Conservation (phyloP, 2,329 filamentous ascomycete species). For the Hypoxylon sp. region DNA sequence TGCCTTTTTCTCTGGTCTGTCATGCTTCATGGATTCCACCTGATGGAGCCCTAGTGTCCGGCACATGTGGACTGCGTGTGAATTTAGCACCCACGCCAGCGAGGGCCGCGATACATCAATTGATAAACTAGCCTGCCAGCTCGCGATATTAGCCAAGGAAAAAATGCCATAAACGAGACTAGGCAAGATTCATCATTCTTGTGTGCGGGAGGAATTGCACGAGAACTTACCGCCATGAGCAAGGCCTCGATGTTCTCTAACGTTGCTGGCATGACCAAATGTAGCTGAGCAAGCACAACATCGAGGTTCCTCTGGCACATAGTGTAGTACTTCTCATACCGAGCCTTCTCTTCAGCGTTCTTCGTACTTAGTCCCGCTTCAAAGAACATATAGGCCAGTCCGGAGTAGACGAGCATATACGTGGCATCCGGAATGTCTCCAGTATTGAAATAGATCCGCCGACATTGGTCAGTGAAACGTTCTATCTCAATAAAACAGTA, state of each 20-base stretch:
- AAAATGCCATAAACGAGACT: not conserved
- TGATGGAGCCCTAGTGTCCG: constrained; percentile 46
- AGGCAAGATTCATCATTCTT: not conserved
- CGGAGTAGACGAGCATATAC: constrained; percentile 53
- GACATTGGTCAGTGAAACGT: constrained; percentile 60
- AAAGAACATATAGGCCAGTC: constrained; percentile 46
- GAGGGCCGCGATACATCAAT: constrained; percentile 45
- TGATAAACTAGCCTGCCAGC: constrained; percentile 35
- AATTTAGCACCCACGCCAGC: constrained; percentile 44
- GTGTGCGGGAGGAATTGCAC: not conserved
- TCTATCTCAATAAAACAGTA: constrained; percentile 58
- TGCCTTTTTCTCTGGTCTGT: constrained; percentile 39
- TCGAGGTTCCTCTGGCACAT: constrained; percentile 47
- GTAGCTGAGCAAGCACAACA: constrained; percentile 48
- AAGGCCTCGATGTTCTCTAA: constrained; percentile 59
- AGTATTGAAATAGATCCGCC: constrained; percentile 58
- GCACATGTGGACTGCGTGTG: constrained; percentile 46
- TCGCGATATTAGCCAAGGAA: constrained; percentile 10
- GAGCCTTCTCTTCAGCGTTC: constrained; percentile 37
- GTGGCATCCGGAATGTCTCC: constrained; percentile 59
- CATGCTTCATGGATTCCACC: constrained; percentile 40
- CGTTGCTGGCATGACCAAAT: constrained; percentile 56
- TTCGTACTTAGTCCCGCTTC: constrained; percentile 39
- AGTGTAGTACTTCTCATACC: constrained; percentile 38
- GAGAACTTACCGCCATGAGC: constrained; percentile 51